These are phyloP conservation scores for Quercus robur DNA, from an alignment of 306 rosid species.

Conservation along the genomic window DNA sequence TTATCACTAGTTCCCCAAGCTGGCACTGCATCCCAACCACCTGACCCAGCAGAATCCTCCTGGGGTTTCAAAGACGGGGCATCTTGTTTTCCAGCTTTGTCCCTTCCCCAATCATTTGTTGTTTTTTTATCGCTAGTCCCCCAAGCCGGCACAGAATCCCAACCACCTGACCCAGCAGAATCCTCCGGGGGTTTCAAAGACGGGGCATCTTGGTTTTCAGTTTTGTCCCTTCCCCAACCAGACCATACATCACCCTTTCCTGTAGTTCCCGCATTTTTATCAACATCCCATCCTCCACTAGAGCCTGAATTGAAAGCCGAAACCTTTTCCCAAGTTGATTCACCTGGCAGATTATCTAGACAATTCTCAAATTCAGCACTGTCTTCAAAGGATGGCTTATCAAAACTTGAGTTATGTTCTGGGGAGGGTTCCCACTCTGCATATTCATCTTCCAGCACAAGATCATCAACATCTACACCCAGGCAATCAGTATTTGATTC, in stretches of 20 bases:
- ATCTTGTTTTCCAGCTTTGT: background rate
- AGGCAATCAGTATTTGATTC: slow-evolving; percentile 57
- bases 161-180: slow-evolving; percentile 20
- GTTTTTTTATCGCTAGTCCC: background rate
- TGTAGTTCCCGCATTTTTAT: background rate
- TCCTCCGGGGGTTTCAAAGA: slow-evolving; percentile 1
- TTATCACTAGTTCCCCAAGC: too few relatives aligned
- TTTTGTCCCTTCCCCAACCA: slow-evolving; percentile 4
- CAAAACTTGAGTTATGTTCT: slow-evolving; percentile 42
- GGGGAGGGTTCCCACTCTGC: slow-evolving; percentile 56
- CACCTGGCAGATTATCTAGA: slow-evolving; percentile 17
- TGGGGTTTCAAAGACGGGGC: slow-evolving; percentile 2
- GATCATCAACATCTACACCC: slow-evolving; percentile 76
- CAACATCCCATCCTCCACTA: slow-evolving; percentile 3
- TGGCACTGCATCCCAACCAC: slow-evolving; percentile 25
- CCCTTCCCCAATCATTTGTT: background rate
- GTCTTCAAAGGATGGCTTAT: slow-evolving; percentile 77
- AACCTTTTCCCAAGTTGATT: slow-evolving; percentile 34
- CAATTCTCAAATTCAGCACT: slow-evolving; percentile 32
- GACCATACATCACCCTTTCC: slow-evolving; percentile 15
- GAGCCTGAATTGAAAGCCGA: slow-evolving; percentile 12
- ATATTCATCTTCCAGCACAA: slow-evolving; percentile 48
- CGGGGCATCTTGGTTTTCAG: background rate
- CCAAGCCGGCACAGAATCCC: slow-evolving; percentile 15
- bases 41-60: slow-evolving; percentile 8